phyloP scores from a whole-genome alignment of 768 basidiomycete genomes.

The Stropharia rugosoannulata region DNA sequence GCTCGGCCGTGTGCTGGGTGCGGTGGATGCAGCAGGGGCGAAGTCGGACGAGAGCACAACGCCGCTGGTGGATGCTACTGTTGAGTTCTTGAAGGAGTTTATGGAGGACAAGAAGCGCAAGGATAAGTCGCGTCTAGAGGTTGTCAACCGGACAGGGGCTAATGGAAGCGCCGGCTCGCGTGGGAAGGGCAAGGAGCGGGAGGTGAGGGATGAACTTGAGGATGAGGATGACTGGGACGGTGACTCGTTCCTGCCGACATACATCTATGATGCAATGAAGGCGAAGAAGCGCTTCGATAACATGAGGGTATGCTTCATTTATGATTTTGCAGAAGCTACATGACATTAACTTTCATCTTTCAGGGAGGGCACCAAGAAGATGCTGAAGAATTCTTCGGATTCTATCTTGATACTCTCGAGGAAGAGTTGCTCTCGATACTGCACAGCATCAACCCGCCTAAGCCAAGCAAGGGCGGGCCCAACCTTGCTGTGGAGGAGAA shows the following conservation, averaged over 20 bases:
- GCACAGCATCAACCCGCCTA: conserved; percentile 44
- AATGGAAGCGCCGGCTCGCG: conserved; percentile 14
- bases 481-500: conserved; percentile 39
- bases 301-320: conserved; percentile 62
- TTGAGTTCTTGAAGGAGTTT: conserved; percentile 82
- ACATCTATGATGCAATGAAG: conserved; percentile 91
- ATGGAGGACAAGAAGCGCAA: conserved; percentile 25
- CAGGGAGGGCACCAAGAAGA: conserved; percentile 95
- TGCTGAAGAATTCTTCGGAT: conserved; percentile 98
- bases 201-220: conserved; percentile 29
- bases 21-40: conserved; percentile 5
- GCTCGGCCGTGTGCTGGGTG: conserved; percentile 53
- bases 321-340: conserved; percentile 3
- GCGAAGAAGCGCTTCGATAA: conserved; percentile 91
- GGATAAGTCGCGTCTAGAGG: conserved; percentile 18
- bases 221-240: conserved; percentile 49
- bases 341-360: background rate
- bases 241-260: conserved; percentile 81
- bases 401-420: conserved; percentile 91
- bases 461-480: conserved; percentile 24
- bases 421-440: conserved; percentile 83
- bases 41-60: conserved; percentile 24
- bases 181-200: conserved; percentile 27
- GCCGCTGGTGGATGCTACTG: conserved; percentile 66
- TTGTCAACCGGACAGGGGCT: conserved; percentile 18